Evolutionary conservation across 257 asterid genomes (phyloP).

Genomic region (Solanum habrochaites): DNA sequence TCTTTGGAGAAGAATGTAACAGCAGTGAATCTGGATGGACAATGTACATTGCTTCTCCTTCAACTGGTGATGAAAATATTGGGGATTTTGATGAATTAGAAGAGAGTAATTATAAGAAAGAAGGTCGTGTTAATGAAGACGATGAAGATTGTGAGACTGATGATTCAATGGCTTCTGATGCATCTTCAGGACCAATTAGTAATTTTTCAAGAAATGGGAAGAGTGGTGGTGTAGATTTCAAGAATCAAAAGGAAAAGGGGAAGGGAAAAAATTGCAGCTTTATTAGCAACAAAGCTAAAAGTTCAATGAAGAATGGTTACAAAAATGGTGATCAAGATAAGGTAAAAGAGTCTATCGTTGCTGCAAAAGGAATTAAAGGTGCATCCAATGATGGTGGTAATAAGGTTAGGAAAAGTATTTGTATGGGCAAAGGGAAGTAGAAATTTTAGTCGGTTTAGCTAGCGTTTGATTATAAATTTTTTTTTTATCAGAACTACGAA

Average conservation of each 20-base stretch:
- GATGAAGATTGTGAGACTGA: neutral
- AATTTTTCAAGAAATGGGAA: neutral
- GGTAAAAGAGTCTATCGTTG: neutral
- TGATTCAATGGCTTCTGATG: constrained; percentile 39
- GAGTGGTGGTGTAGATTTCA: neutral
- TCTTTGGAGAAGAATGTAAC: constrained; percentile 20
- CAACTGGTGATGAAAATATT: neutral
- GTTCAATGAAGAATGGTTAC: neutral
- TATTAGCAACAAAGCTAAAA: neutral
- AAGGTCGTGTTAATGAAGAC: neutral
- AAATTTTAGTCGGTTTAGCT: rapidly evolving
- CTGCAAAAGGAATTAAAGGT: neutral
- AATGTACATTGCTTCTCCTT: constrained; percentile 32
- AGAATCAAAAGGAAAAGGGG: neutral
- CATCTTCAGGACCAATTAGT: constrained; percentile 13
- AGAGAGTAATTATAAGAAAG: neutral
- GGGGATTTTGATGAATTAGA: neutral
- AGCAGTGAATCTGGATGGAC: constrained; percentile 47
- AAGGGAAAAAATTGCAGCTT: neutral
- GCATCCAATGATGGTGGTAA: neutral
- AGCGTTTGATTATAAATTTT: neutral
- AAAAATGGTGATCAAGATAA: neutral
- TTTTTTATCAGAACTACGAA: neutral
- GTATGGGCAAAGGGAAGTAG: neutral
- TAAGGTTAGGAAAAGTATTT: neutral